Conservation (phyloP, 2,329 filamentous ascomycete species). For the Malbranchea zuffiana region DNA sequence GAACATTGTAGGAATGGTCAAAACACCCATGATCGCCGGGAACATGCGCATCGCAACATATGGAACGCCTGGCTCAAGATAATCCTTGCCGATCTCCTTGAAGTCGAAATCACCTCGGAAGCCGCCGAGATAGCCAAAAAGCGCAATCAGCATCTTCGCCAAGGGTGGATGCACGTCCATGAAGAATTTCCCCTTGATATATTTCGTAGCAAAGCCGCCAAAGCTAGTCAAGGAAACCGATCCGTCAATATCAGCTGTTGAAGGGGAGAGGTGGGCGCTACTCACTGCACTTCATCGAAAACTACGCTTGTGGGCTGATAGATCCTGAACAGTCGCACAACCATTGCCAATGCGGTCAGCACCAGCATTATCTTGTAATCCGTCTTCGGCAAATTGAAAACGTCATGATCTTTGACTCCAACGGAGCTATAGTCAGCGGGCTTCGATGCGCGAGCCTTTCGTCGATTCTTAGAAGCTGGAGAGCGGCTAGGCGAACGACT, state of each 20-base stretch:
- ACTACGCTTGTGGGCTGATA: constrained; percentile 94
- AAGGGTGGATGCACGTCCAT: constrained; percentile 99
- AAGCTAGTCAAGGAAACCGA: constrained; percentile 51
- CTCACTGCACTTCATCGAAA: constrained; percentile 98
- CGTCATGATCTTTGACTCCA: constrained; percentile 70
- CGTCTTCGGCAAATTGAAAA: constrained; percentile 70
- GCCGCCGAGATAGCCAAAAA: constrained; percentile 87
- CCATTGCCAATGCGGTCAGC: constrained; percentile 62
- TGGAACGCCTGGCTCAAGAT: constrained; percentile 83
- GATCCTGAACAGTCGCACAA: constrained; percentile 86
- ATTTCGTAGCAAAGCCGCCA: constrained; percentile 94
- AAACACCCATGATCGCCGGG: constrained; percentile 76
- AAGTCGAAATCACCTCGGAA: constrained; percentile 96
- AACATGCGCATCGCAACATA: constrained; percentile 97
- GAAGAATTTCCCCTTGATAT: constrained; percentile 98
- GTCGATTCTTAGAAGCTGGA: constrained; percentile 29
- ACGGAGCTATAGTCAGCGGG: constrained; percentile 37
- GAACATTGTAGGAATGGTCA: constrained; percentile 87
- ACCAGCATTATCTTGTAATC: constrained; percentile 70
- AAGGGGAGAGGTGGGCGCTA: constrained; percentile 20
- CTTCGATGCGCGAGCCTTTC: constrained; percentile 21
- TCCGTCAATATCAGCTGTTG: constrained; percentile 7
- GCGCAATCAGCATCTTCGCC: constrained; percentile 89
- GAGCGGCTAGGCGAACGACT: constrained; percentile 32
- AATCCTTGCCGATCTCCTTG: constrained; percentile 99